Conservation (phyloP, 2,329 filamentous ascomycete genomes). For the Whalleya microplaca region DNA sequence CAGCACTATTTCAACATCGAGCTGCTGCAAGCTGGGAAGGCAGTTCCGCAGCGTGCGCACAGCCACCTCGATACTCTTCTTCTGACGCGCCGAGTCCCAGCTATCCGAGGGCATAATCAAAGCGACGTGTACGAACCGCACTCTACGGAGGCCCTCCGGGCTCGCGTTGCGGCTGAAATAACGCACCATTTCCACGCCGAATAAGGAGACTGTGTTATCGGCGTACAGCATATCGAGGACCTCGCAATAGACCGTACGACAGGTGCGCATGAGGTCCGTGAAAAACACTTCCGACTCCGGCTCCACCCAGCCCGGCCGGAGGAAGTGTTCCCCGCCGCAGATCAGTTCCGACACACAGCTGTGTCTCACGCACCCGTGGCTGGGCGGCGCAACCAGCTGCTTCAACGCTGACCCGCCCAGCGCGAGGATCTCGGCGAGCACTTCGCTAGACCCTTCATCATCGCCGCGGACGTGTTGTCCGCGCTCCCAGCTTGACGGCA, state of each 20-base stretch:
- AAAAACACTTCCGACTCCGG: neutral
- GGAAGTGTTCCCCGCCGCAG: constrained; percentile 11
- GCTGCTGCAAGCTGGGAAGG: constrained; percentile 14
- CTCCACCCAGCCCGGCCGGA: neutral
- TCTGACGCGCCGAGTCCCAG: constrained; percentile 10
- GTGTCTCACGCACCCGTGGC: constrained; percentile 6
- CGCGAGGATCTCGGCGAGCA: constrained; percentile 9
- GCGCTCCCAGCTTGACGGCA: constrained; percentile 6
- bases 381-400: constrained; percentile 8
- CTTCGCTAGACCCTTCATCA: constrained; percentile 11
- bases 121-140: constrained; percentile 20
- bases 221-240: constrained; percentile 20
- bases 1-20: constrained; percentile 24
- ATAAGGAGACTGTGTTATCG: constrained; percentile 22
- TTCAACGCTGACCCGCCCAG: constrained; percentile 13
- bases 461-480: constrained; percentile 19
- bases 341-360: constrained; percentile 6
- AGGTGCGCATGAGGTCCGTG: constrained; percentile 20
- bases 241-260: constrained; percentile 18
- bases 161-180: constrained; percentile 27
- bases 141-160: constrained; percentile 18
- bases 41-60: constrained; percentile 9
- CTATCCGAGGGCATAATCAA: constrained; percentile 5
- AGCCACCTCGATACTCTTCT: constrained; percentile 1
- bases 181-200: constrained; percentile 22